Base-by-base conservation (phyloP, 2,329 filamentous ascomycete species). In the Pyricularia sp. region DNA sequence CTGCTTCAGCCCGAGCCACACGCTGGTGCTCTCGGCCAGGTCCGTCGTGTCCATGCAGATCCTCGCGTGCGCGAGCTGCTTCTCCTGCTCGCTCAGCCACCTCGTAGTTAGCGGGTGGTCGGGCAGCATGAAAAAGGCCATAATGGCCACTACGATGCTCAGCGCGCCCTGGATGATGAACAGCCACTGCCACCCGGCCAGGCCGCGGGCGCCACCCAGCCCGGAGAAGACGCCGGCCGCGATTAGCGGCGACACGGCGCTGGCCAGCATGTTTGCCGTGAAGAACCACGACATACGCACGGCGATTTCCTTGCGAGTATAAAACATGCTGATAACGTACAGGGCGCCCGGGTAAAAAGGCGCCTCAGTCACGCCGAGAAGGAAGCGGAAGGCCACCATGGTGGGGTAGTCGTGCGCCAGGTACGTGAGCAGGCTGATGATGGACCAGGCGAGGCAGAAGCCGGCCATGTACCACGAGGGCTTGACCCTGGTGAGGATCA, bases 301-400 rank as follows among this genome's bases (percentile, higher is more conserved):
- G 69, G 83, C 86, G 0, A 83, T 78, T 71, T 83, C 81, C 74
- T 80, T 70, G 71, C 79, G 73, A 17, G 75, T 74, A 69, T 82
- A 83, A 81, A 81, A 83, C 0, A 77, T 79, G 3, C 81, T 79
- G 26, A 83, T 79, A 23, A 82, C 74, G 68, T 79, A 81, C 68
- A 80, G 77, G 69, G 79, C 78, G 2, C 79, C 79, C 0, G 79
- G 78, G 50, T 80, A 80, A 70, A 78, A 80, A 2, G 76, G 74
- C 0, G 86, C 84, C 75, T 88, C 86, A 2, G 84, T 82, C 3
- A 85, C 80, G 33, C 86, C 87, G 2, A 85, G 81, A 5, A 89
- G 78, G 30, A 85, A 85, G 63, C 87, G 82, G 63, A 88, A 81
- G 4, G 81, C 80, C n/a, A 84, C 84, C 17, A 89, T 80, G 0